Conservation (phyloP, 2,329 filamentous ascomycete genomes). For the Fusarium sp. region DNA sequence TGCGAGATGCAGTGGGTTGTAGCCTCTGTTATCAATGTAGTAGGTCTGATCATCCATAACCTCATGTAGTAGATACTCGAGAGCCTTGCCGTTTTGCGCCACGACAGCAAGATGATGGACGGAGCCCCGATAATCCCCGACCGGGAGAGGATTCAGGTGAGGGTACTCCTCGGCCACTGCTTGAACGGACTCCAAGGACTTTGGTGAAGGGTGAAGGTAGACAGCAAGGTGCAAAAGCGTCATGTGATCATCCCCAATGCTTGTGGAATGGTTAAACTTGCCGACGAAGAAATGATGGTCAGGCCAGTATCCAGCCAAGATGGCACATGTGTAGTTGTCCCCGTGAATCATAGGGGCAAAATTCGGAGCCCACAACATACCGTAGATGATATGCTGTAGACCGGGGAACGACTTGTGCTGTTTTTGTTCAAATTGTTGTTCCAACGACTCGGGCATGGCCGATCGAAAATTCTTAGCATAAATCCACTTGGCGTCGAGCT, state of each 20-base stretch:
- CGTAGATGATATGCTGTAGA: neutral
- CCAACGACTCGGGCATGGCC: neutral
- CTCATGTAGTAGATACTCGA: neutral
- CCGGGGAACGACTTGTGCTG: neutral
- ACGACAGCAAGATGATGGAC: conserved; percentile 10
- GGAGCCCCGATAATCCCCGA: neutral
- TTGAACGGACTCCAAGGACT: neutral
- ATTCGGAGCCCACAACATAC: neutral
- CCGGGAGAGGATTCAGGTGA: neutral
- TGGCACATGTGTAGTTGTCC: neutral
- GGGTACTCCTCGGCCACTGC: neutral
- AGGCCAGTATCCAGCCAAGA: neutral
- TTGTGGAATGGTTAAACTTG: too few species aligned
- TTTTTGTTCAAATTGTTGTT: neutral
- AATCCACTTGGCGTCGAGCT: neutral
- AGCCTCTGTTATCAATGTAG: conserved; percentile 5
- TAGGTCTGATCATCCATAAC: neutral
- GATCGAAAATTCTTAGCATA: neutral
- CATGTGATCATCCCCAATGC: neutral
- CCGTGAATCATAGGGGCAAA: neutral
- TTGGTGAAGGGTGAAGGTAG: neutral
- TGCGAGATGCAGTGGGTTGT: conserved; percentile 8
- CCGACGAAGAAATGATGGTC: neutral
- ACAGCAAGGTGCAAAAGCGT: neutral
- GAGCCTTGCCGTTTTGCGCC: neutral